Percentiles rank a stretch among this genome's conserved stretches.
Evolutionary conservation across 73 alveolate species (phyloP).

Genomic region (Tetrahymena malaccensis): DNA sequence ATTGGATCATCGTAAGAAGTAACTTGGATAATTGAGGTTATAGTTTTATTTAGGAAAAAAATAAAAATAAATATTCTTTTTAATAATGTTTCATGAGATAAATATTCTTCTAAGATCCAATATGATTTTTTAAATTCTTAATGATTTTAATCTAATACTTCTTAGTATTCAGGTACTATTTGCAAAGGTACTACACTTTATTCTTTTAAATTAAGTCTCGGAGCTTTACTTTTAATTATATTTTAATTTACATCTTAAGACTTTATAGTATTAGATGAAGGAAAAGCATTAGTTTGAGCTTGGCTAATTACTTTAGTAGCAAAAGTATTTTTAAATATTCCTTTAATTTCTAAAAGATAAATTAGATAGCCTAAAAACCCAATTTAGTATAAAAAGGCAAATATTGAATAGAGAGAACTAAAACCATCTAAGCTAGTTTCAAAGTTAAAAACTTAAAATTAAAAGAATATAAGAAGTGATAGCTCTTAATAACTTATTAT

Average conservation of each 20-base stretch:
- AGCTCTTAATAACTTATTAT: background rate
- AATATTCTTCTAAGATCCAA: background rate
- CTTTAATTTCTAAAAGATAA: background rate
- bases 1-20: background rate
- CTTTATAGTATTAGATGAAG: background rate
- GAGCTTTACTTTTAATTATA: background rate
- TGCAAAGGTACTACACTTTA: background rate
- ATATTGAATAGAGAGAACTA: background rate
- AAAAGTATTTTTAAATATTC: background rate
- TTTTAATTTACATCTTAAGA: background rate
- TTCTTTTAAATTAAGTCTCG: background rate
- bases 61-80: background rate
- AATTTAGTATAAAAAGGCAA: background rate
- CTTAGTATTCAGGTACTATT: background rate
- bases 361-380: background rate
- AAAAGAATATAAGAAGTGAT: background rate
- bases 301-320: background rate
- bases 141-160: background rate
- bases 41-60: background rate
- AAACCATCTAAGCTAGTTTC: background rate
- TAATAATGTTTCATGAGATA: background rate
- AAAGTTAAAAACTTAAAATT: background rate
- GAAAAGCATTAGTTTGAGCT: background rate
- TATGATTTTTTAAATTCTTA: background rate
- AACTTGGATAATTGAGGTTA: background rate